Base-by-base conservation (phyloP, 1,284 basidiomycete genomes). In the Cerioporus squamosus region DNA sequence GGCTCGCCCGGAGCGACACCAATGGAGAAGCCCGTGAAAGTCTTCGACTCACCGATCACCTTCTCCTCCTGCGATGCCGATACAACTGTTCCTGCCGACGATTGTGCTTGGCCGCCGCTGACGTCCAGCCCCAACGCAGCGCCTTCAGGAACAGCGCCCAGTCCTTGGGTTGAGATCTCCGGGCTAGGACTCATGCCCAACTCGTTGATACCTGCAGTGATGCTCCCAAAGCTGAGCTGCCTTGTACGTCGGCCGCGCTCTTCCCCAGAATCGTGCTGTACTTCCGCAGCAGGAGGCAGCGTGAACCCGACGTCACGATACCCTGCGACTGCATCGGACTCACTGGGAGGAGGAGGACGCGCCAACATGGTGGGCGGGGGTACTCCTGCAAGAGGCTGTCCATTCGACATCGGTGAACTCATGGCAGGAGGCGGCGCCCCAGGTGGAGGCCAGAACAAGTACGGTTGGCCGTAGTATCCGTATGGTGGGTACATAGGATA, bases 171-270 rank as follows among this genome's bases (percentile, higher is more conserved):
- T 22, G 23, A 51, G 29, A 65, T 65, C 5, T 66, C 57, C 6
- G 75, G 73, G 53, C 71, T 75, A 14, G 65, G 71, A 22, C 71
- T 75, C 47, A 68, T 63, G 54, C 66, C 70, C 10, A 64, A 65
- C 26, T 62, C 68, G 12, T 73, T 63, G 18, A 68, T 18, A 23
- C 44, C 56, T 8, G 33, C 60, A 18, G 73, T 70, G 52, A 86
- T 77, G 58, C 80, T 84, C 7, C 85, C 85, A 66, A 86, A 86
- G n/a, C 82, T 74, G 22, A 81, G 71, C 55, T 74, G 69, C 36
- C 66, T 61, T 29, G 58, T 56, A 9, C 65, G 57, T 45, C 68
- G 63, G 5, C 60, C 66, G 12, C 65, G 58, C 48, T 65, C 66
- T 23, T 48, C 62, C 40, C 20, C 53, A 42, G 51, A 45, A 3